Percentiles rank a stretch among this genome's conserved stretches.
phyloP scores from a whole-genome alignment of 2,329 filamentous ascomycete genomes.

The Huntiella savannae region DNA sequence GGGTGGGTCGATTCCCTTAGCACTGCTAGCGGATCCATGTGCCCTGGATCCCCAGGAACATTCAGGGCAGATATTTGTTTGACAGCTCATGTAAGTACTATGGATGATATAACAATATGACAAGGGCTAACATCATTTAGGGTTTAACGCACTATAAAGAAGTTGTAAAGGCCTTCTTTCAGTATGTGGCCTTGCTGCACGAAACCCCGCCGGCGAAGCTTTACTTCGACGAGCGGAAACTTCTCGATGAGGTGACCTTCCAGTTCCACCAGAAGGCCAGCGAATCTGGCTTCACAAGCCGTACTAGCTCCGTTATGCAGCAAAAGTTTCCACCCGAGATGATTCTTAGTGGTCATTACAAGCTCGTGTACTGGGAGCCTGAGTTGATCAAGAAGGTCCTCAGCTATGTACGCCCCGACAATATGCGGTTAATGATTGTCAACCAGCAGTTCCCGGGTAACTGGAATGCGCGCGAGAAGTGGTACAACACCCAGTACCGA shows the following conservation, averaged over 20 bases:
- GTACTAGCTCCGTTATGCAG: constrained; percentile 75
- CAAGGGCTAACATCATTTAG: constrained; percentile 17
- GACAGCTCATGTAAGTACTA: constrained; percentile 52
- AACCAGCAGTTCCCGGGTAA: constrained; percentile 67
- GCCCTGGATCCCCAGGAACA: constrained; percentile 55
- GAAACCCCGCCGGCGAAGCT: constrained; percentile 69
- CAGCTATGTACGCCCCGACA: constrained; percentile 61
- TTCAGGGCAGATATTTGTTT: constrained; percentile 65
- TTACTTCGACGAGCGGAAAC: constrained; percentile 86
- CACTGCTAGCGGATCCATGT: constrained; percentile 56
- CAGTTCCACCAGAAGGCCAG: constrained; percentile 86
- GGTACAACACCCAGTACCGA: constrained; percentile 93
- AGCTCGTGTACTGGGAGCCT: constrained; percentile 64
- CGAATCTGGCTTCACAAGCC: constrained; percentile 75
- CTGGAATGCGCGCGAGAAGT: constrained; percentile 81
- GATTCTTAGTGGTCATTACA: constrained; percentile 62
- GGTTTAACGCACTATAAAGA: constrained; percentile 64
- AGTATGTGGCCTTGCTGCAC: constrained; percentile 74
- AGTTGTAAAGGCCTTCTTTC: constrained; percentile 67
- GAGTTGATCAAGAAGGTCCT: constrained; percentile 57
- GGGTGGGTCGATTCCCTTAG: constrained; percentile 76
- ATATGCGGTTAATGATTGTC: constrained; percentile 68
- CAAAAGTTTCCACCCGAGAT: constrained; percentile 70
- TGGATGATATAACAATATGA: neutral
- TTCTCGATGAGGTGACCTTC: constrained; percentile 83